These are phyloP conservation scores for Metarhizium rileyi DNA, from an alignment of 2,329 filamentous ascomycete species.

Conservation along the genomic window DNA sequence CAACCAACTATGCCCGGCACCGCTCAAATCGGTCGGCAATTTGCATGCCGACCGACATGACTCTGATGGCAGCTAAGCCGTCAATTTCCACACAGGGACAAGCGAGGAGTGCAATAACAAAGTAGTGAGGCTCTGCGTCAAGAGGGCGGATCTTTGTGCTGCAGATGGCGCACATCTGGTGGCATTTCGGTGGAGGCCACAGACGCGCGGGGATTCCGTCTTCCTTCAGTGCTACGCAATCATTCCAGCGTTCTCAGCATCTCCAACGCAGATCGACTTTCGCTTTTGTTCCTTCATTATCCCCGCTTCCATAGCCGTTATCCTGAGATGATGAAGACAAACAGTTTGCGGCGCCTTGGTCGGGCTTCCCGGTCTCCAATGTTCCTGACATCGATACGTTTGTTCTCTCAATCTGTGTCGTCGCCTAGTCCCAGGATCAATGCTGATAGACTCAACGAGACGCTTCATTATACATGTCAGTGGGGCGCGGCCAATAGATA, in stretches of 20 bases:
- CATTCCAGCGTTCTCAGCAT: neutral
- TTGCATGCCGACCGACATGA: no score
- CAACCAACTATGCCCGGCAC: no score
- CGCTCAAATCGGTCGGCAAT: no score
- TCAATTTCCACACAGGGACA: no score
- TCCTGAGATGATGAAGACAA: neutral
- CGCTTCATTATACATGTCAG: conserved; percentile 23
- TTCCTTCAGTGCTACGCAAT: neutral
- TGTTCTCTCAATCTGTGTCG: neutral
- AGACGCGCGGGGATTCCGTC: neutral
- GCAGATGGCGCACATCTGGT: neutral
- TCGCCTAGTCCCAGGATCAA: conserved; percentile 16
- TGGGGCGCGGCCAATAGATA: conserved; percentile 21
- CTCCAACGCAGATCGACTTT: neutral
- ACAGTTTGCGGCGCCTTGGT: neutral
- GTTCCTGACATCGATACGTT: neutral
- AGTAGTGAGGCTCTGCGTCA: neutral
- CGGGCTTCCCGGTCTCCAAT: neutral
- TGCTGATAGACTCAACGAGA: conserved; percentile 17
- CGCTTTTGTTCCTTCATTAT: neutral
- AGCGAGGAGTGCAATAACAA: no score
- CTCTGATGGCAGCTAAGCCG: neutral
- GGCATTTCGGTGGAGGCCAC: neutral
- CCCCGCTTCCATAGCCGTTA: neutral
- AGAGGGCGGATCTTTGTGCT: neutral